Evolutionary conservation across 129 eudicot species (phyloP), one percentile per base, ranked within the genome.

Genomic region (Erigeron canadensis): DNA sequence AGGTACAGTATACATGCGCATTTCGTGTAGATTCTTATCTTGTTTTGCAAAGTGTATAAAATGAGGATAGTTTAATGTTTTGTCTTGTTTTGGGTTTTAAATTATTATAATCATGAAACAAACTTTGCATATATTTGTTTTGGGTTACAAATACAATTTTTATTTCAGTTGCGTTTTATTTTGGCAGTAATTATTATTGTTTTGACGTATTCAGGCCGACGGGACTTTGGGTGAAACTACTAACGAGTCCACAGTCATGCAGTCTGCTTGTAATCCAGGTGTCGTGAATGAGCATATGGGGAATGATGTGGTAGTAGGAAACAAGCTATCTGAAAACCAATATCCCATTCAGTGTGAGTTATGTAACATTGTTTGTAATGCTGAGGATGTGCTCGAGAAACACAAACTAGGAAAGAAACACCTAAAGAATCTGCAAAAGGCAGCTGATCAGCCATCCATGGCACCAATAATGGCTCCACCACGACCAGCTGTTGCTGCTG

Each of bases 381-480:
- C 15, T 21, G 51, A 13, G 15, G 81, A 77, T 22, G 48, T 53
- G 46, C 79, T 77, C 53, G 81, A 77, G 76, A 65, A 45, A 68
- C 85, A 84, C 68, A 73, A 53, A 60, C 58, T 22, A 9, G 84
- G 87, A 17, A 84, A 76, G 63, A 84, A 69, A 59, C 81, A 84
- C 75, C 6, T 42, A 44, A 80, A 56, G 75, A 80, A 51, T 41
- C 10, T 67, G 67, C 69, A 80, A 64, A 71, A 13, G 40, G 9
- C 15, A 61, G 69, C 73, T 7, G n/a, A 54, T 55, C n/a, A 65
- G 16, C 38, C 57, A 63, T 54, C 19, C 22, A 6, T 18, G 21
- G 74, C 62, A 43, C 76, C 72, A 60, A 21, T 12, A 21, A 42
- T 66, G 80, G 7, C 62, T 3, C 54, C 81, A 11, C 10, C 62